Evolutionary conservation across 1,284 basidiomycete species (phyloP).

Genomic region (Cutaneotrichosporon sp.): DNA sequence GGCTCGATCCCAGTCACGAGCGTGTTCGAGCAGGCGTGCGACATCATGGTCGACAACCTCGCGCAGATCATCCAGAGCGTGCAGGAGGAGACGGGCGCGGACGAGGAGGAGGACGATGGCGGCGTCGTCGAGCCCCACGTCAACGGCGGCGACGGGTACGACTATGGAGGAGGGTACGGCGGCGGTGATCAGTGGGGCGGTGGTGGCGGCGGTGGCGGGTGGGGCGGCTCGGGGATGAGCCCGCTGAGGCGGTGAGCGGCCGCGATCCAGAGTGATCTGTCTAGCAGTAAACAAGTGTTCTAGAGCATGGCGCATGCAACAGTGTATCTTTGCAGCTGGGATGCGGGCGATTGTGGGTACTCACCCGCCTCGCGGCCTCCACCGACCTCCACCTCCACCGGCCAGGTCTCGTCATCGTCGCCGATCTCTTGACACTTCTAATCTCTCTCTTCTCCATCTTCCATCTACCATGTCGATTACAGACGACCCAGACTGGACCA

Average conservation of each 20-base stretch:
- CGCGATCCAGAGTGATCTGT: neutral
- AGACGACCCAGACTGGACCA: conserved; percentile 3
- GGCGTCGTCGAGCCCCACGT: conserved; percentile 40
- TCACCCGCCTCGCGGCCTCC: neutral
- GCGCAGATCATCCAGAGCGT: conserved; percentile 69
- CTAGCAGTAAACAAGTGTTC: neutral
- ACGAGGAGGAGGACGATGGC: conserved; percentile 40
- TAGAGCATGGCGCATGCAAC: neutral
- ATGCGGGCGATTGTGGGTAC: neutral
- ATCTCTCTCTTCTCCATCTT: neutral
- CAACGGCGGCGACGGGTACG: conserved; percentile 23
- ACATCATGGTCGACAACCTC: conserved; percentile 77
- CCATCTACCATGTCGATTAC: neutral
- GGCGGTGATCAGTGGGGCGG: conserved; percentile 16
- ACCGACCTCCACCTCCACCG: conserved; percentile 3
- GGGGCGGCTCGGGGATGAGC: conserved; percentile 40
- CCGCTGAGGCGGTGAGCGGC: conserved; percentile 34
- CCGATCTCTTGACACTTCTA: neutral
- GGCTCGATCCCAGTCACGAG: conserved; percentile 85
- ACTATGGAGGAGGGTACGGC: conserved; percentile 20
- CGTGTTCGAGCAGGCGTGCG: conserved; percentile 79
- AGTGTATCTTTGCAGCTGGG: conserved; percentile 3
- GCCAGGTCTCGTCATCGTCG: neutral
- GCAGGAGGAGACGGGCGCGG: conserved; percentile 46
- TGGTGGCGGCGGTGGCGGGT: conserved; percentile 25